Evolutionary conservation across 2,329 filamentous ascomycete species (phyloP).

Genomic region (Colletotrichum scovillei): DNA sequence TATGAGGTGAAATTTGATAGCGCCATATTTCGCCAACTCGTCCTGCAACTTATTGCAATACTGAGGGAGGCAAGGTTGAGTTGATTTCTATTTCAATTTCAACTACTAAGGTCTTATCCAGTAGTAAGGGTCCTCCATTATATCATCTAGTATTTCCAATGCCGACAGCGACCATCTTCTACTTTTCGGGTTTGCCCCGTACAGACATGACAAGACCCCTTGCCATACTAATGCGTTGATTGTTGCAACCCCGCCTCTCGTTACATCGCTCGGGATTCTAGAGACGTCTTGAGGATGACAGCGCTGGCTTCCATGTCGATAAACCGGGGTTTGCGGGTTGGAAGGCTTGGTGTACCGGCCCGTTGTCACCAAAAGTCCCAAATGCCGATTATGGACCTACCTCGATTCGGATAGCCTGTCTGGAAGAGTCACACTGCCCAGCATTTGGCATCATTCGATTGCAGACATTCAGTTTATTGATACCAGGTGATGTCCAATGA

Average conservation of each 20-base stretch:
- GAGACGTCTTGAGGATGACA: neutral
- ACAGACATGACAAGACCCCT: neutral
- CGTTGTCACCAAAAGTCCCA: neutral
- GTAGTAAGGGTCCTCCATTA: neutral
- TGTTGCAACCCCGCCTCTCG: neutral
- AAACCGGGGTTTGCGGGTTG: neutral
- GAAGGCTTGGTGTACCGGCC: neutral
- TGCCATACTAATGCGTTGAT: neutral
- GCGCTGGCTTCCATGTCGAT: neutral
- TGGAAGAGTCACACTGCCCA: neutral
- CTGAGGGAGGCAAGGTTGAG: neutral
- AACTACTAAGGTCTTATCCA: neutral
- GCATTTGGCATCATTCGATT: neutral
- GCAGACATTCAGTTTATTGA: neutral
- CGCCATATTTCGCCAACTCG: constrained; percentile 2
- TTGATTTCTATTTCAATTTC: neutral
- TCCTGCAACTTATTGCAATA: neutral
- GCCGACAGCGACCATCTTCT: neutral
- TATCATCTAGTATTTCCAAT: neutral
- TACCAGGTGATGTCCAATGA: neutral
- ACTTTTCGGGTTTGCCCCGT: neutral
- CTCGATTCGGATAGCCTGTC: neutral
- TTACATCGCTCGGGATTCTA: neutral
- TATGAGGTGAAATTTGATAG: neutral
- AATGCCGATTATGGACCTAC: neutral